A percentile compares a stretch with the other conserved stretches of the same genome.
Conservation (phyloP, 2,329 filamentous ascomycete species). For the Rhynchosporium graminicola region DNA sequence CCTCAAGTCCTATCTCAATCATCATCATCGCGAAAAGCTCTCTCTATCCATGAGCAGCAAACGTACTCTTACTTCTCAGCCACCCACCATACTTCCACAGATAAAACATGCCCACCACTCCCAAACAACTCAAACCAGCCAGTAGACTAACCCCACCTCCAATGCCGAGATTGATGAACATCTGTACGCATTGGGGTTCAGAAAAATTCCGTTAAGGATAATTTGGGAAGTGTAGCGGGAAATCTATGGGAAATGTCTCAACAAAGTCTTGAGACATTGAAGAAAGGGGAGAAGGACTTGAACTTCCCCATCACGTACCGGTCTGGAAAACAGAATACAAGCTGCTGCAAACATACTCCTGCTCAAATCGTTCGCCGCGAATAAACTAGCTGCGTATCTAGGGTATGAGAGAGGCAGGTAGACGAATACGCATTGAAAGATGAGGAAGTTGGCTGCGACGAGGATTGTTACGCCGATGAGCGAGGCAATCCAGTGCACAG, state of each 20-base stretch:
- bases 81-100: slow-evolving; percentile 20
- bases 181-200: slow-evolving; percentile 16
- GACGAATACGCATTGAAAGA: slow-evolving; percentile 58
- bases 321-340: slow-evolving; percentile 59
- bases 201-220: no score
- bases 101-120: slow-evolving; percentile 24
- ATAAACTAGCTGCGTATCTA: slow-evolving; percentile 57
- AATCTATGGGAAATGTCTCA: no score
- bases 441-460: slow-evolving; percentile 49
- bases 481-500: slow-evolving; percentile 56
- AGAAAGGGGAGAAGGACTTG: no score
- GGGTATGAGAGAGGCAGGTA: slow-evolving; percentile 56
- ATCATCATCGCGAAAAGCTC: neutral
- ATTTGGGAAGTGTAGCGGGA: no score
- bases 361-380: slow-evolving; percentile 62
- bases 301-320: slow-evolving; percentile 32
- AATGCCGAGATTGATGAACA: slow-evolving; percentile 61
- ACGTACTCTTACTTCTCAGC: neutral
- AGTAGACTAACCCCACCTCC: slow-evolving; percentile 58
- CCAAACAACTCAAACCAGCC: slow-evolving; percentile 37
- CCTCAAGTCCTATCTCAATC: neutral
- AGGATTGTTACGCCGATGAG: slow-evolving; percentile 57
- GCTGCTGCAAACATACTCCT: slow-evolving; percentile 59
- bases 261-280: no score
- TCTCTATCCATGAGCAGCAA: neutral